Evolutionary conservation across 192 early-diverging fungal genomes (phyloP), one percentile per base, ranked within the genome.

Genomic region (Umbelopsis isabellina): DNA sequence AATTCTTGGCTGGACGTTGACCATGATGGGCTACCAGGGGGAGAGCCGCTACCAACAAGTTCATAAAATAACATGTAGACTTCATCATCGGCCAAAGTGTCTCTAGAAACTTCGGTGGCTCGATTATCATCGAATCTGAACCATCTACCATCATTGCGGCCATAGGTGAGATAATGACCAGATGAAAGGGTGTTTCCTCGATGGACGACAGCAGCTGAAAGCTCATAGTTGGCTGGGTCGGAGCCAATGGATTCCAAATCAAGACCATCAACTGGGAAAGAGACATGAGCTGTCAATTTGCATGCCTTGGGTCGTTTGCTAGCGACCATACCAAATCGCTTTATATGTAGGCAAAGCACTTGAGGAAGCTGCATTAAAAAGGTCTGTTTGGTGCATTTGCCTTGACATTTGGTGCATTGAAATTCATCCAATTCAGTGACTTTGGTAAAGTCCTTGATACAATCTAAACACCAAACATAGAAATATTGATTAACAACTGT

Each of bases 11-110:
- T 61, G 16, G 55, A 61, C 12, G 55, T 61, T 11, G 55, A 61
- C 55, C 55, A 61, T 16, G 55, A 61, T 25, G 55, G 55, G 30
- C 55, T 61, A n/a, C 55, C 55, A 35, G 55, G 55, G 18, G 55
- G 55, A 25, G 55, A 61, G 1, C 25, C 11, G 11, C 18, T 61
- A 21, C 49, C 53, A 13, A 82, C 22, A 7, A 79, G 75, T 51
- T 84, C 82, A 45, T 87, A 84, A 48, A 84, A 86, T 7, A 86
- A 71, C 77, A 84, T 70, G 47, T 86, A 84, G 25, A 79, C 78
- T 27, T 80, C 72, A 25, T 79, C 84, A 7, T 80, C 68, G 21
- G 68, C 69, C n/a, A 85, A 61, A 5, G 79, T 80, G 2, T 74
- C 55, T 61, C 27, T 61, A 13, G 55, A 61, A 15, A 61, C 55